Evolutionary conservation across 1,284 basidiomycete genomes (phyloP), one percentile per base, ranked within the genome.

Genomic region (Pholiota adiposa): DNA sequence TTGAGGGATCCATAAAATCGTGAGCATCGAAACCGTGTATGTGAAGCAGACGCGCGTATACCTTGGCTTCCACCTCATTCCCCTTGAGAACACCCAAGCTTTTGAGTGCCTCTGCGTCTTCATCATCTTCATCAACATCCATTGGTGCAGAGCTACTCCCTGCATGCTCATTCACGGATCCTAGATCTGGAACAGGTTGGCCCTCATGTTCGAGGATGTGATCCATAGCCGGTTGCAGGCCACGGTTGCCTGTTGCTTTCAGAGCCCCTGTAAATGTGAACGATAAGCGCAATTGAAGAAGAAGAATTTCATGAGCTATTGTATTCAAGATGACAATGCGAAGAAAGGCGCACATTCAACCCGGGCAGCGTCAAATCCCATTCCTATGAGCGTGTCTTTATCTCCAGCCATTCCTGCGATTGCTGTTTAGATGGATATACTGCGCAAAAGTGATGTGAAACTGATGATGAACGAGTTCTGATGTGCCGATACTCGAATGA

Each of bases 141-240:
- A 83, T 83, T 25, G 78, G 72, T 40, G 75, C 78, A 19, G 67
- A 61, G n/a, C 71, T 54, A 18, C 59, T 54, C 51, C 61, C 52
- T 3, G 67, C 43, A 43, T 70, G 59, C 36, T 74, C 73, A 5
- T 61, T 69, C 6, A 75, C 69, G 31, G 58, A 65, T 51, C 64
- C 66, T 14, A 84, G 73, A 73, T 90, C 83, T 0, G 94, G 93
- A 2, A 96, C 77, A 1, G 88, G 79, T 60, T 94, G 82, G 12
- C 85, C 85, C 57, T 91, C 87, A 68, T 96, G 85, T 70, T 87
- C 89, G 50, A 96, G 76, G 25, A 96, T 79, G 72, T 92, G 89
- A 70, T 96, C 94, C 89, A 96, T 93, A 8, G 94, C 93, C 2
- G 92, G 92, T 73, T 96, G 90, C 0, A 96, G 79, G 3, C 94